Evolutionary conservation across 2,329 filamentous ascomycete species (phyloP).

Genomic region (Pezicula radicicola): DNA sequence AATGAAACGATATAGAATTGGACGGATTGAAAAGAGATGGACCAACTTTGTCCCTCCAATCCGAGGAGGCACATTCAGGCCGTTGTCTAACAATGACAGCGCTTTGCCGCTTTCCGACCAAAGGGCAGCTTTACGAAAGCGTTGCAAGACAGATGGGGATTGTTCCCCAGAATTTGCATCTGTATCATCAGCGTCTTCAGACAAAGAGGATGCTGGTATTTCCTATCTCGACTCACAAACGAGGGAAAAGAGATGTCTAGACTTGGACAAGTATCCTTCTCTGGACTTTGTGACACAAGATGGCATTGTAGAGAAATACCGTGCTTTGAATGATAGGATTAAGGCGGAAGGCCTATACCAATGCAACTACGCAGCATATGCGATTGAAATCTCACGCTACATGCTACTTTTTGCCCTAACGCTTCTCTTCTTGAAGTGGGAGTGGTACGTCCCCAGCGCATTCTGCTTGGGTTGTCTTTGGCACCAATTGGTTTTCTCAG

Average conservation of each 20-base stretch:
- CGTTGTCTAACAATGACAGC: not conserved
- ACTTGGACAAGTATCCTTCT: constrained; percentile 44
- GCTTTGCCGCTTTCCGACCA: not conserved
- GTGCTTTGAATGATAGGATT: constrained; percentile 50
- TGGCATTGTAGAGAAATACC: constrained; percentile 53
- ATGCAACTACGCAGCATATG: constrained; percentile 57
- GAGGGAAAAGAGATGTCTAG: constrained; percentile 53
- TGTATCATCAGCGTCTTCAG: constrained; percentile 14
- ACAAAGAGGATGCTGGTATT: constrained; percentile 40
- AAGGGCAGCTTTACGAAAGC: not conserved
- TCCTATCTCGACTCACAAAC: constrained; percentile 69
- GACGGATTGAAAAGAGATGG: constrained; percentile 75
- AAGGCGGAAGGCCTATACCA: constrained; percentile 54
- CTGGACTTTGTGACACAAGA: constrained; percentile 51
- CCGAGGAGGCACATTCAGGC: constrained; percentile 60
- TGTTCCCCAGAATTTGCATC: not conserved
- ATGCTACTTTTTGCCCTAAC: constrained; percentile 46
- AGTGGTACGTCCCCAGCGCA: constrained; percentile 57
- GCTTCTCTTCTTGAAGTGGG: constrained; percentile 38
- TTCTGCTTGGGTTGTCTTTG: constrained; percentile 60
- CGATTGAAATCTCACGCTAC: constrained; percentile 55
- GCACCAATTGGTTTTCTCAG: constrained; percentile 69
- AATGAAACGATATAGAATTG: constrained; percentile 63
- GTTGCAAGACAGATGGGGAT: not conserved
- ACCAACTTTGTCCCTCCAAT: constrained; percentile 84